Evolutionary conservation across 768 basidiomycete genomes (phyloP), one percentile per base, ranked within the genome.

Genomic region (Dentipellis fragilis): DNA sequence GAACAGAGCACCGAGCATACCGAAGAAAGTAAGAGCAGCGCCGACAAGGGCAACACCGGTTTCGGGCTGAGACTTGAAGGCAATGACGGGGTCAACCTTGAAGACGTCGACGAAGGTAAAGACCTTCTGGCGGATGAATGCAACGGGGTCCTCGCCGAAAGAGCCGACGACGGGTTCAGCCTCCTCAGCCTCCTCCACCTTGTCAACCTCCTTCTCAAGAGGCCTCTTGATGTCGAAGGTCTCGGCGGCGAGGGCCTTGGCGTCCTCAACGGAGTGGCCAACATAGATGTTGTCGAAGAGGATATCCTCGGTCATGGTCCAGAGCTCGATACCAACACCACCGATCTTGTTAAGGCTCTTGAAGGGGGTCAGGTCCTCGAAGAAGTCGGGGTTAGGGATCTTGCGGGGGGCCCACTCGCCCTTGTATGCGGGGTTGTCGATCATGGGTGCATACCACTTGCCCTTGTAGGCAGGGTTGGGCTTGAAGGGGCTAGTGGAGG

Each of bases 291-390:
- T 93, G 72, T 90, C 84, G 69, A 93, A 94, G 63, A 93, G 78
- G 63, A 93, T 93, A 67, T 90, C 86, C 71, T 89, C 89, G 45
- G 94, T 95, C 96, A 98, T 99, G 48, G 95, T 95, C 96, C 96
- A 99, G 64, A 98, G 84, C 72, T 99, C 96, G 62, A 98, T 94
- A 66, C 94, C 94, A 59, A 96, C 81, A 73, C 93, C 93, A 62
- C 91, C 89, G 67, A 99, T 95, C 71, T 90, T 89, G 64, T 81
- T 76, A 51, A 99, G 80, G 69, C 73, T 76, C 76, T 92, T 86
- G 62, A 91, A 79, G 6, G 93, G 93, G 54, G 74, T 80, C 54
- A 73, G 68, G 68, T 98, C 96, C 73, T 95, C 90, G 71, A 89
- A 99, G 80, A 77, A 96, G 66, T 74, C 74, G 11, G 94, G 90